Evolutionary conservation across 345 rosid species (phyloP), one percentile per base, ranked within the genome.

Genomic region (Syzygium jambos): DNA sequence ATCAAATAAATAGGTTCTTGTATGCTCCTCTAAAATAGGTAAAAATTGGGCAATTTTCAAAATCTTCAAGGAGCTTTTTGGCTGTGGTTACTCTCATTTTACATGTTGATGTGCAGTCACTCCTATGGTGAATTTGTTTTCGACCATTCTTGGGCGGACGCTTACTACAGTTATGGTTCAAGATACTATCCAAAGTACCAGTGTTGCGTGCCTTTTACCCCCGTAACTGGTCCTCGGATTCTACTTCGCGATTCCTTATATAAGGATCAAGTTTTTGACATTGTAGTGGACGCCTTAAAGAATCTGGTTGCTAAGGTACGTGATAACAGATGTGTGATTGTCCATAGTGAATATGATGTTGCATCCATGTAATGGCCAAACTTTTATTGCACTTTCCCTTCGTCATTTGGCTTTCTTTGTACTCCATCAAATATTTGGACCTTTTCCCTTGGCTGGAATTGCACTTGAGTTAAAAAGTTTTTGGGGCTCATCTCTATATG

Each of bases 91-190:
- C 80, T 91, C 89, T 92, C 59, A 88, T 90, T 49, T 86, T 57
- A 85, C 89, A 54, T 84, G 88, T 88, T 54, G 61, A 56, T 92
- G 23, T 86, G 89, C 96, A 97, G 98, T 90, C 98, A 97, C 88
- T 97, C 99, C 14, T 93, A 94, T 68, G 99, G 99, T 16, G 99
- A 97, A 94, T 97, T 95, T 92, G 99, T 96, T 90, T 97, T 97
- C 80, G 98, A 97, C 90, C 94, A 97, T 92, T 90, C 98, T 59
- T 96, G 99, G 99, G 98, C 98, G 30, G 98, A 96, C 88, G 99
- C 99, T 38, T 97, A 96, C 92, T 93, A 96, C 41, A 91, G 94
- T 89, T 94, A 94, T 87, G 98, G 99, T 51, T 89, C 93, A 86
- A 92, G 96, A 93, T 96, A 96, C 90, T 97, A 97, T 92, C 99